Evolutionary conservation across 441 rosid genomes (phyloP).

Genomic region (Populus hybrid): DNA sequence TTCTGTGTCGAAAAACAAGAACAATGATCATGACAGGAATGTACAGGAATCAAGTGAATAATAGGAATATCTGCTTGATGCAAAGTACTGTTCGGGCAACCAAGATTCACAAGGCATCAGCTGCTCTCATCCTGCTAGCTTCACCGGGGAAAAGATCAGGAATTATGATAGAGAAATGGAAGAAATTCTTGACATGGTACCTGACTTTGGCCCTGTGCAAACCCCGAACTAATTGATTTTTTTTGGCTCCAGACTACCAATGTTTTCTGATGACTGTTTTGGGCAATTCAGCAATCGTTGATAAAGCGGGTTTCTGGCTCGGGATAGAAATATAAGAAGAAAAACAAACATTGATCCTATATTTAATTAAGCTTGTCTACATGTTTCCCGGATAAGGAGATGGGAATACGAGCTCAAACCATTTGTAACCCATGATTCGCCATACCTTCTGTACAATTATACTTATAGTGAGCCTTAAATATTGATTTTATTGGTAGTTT

Average conservation of each 20-base stretch:
- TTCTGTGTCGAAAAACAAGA: slow-evolving; percentile 21
- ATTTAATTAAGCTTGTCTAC: not conserved
- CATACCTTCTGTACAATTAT: not conserved
- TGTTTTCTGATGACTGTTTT: not conserved
- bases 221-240: not conserved
- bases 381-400: not conserved
- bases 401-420: not conserved
- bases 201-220: not conserved
- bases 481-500: not conserved
- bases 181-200: slow-evolving; percentile 1
- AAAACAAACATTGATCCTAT: not conserved
- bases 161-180: not conserved
- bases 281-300: not conserved
- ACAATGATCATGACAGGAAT: slow-evolving; percentile 13
- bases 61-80: not conserved
- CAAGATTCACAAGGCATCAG: not conserved
- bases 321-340: not conserved
- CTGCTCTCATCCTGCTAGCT: slow-evolving; percentile 1
- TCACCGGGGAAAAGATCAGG: slow-evolving; percentile 5
- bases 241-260: not conserved
- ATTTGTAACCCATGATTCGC: not conserved
- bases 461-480: not conserved
- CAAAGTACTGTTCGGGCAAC: slow-evolving; percentile 15
- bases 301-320: not conserved
- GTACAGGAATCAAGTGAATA: slow-evolving; percentile 22